These are phyloP conservation scores for Rhizoclosmatium globosum DNA, from an alignment of 192 early-diverging fungal species.

Conservation along the genomic window DNA sequence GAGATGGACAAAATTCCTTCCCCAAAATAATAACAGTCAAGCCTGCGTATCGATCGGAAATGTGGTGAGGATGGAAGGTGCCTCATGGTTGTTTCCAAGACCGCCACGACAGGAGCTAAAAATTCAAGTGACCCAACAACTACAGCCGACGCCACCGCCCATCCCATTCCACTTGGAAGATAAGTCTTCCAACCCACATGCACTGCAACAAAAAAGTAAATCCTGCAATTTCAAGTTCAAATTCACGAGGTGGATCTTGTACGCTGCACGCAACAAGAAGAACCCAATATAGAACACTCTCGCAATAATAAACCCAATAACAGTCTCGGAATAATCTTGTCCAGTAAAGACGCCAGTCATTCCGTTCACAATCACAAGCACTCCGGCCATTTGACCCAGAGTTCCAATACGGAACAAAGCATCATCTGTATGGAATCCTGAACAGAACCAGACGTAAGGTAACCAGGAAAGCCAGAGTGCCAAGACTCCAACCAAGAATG, in stretches of 20 bases:
- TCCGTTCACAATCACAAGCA: conserved; percentile 25
- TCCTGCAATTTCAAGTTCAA: conserved; percentile 17
- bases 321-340: not conserved
- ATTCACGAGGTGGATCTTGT: conserved; percentile 1
- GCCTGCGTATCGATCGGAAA: conserved; percentile 1
- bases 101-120: conserved; percentile 2
- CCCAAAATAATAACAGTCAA: conserved; percentile 6
- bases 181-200: not conserved
- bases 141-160: not conserved
- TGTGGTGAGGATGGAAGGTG: conserved; percentile 22
- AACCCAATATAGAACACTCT: conserved; percentile 23
- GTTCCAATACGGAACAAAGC: conserved; percentile 17
- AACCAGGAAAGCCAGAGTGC: conserved; percentile 9
- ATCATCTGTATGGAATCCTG: conserved; percentile 19
- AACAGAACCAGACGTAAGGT: conserved; percentile 13
- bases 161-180: not conserved
- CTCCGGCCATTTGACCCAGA: conserved; percentile 26
- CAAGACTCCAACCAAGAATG: not conserved
- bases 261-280: conserved; percentile 8
- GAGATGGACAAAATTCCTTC: conserved; percentile 9
- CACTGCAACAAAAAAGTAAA: conserved; percentile 18
- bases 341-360: conserved; percentile 1
- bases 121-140: not conserved
- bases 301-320: conserved; percentile 13
- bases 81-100: not conserved